These are phyloP conservation scores for Tolypocladium pustulatum DNA, from an alignment of 2,329 filamentous ascomycete species.

Conservation along the genomic window DNA sequence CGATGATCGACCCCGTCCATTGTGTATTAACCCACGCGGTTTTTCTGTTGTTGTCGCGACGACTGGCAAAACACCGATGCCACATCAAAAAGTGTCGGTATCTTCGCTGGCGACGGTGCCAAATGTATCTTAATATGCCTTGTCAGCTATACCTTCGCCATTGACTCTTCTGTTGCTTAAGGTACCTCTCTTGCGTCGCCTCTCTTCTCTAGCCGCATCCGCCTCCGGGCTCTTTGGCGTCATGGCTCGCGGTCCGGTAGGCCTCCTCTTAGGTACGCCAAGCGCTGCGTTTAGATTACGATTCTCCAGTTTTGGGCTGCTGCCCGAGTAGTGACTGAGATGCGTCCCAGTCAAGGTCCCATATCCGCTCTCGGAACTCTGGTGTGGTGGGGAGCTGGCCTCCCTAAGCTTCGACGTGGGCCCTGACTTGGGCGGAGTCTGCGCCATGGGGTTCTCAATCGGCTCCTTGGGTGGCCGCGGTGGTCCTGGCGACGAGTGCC, in stretches of 20 bases:
- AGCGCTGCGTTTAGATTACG: conserved; percentile 44
- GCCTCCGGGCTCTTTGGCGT: conserved; percentile 43
- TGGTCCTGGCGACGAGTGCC: conserved; percentile 35
- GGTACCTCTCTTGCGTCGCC: conserved; percentile 48
- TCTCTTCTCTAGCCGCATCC: conserved; percentile 33
- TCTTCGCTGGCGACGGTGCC: conserved; percentile 22
- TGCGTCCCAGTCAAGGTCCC: conserved; percentile 35
- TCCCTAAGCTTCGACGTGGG: conserved; percentile 42
- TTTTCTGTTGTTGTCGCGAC: neutral
- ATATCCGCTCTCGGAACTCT: conserved; percentile 44
- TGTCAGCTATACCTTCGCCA: neutral
- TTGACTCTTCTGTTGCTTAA: neutral
- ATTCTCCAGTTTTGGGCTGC: conserved; percentile 47
- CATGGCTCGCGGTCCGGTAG: conserved; percentile 51
- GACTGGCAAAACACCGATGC: neutral
- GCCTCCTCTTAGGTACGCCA: conserved; percentile 39
- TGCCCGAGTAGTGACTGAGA: conserved; percentile 41
- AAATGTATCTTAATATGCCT: conserved; percentile 19
- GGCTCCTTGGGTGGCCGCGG: conserved; percentile 55
- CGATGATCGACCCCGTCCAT: neutral
- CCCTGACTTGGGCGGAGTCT: conserved; percentile 35
- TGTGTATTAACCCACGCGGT: neutral
- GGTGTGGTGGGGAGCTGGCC: conserved; percentile 44
- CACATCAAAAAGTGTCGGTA: conserved; percentile 24
- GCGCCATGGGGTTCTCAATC: conserved; percentile 29